phyloP scores from a whole-genome alignment of 1,284 basidiomycete species.

The Agaricales sp. region DNA sequence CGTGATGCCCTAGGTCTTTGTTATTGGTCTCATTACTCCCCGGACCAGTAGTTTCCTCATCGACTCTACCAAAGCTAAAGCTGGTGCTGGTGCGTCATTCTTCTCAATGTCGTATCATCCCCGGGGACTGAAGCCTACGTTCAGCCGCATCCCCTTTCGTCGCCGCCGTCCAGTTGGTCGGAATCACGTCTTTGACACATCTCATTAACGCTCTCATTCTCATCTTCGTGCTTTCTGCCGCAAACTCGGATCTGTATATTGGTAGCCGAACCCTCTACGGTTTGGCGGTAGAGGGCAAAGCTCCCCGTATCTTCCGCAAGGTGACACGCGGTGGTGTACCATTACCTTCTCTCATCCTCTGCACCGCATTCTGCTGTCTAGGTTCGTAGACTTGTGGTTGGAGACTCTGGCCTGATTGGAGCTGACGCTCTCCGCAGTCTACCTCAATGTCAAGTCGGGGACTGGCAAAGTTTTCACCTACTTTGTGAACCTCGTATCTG shows the following conservation, averaged over 20 bases:
- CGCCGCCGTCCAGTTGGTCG: slow-evolving; percentile 46
- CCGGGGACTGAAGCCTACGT: neutral
- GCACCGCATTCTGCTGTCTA: slow-evolving; percentile 43
- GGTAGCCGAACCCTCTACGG: slow-evolving; percentile 64
- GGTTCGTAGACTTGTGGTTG: slow-evolving; percentile 11
- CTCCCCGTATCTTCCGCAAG: slow-evolving; percentile 38
- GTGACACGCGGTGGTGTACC: slow-evolving; percentile 61
- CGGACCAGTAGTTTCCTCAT: slow-evolving; percentile 39
- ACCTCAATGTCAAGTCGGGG: neutral
- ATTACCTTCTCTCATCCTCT: slow-evolving; percentile 39
- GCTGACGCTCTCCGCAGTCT: slow-evolving; percentile 23
- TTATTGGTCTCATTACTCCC: slow-evolving; percentile 54
- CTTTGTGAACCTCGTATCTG: slow-evolving; percentile 62
- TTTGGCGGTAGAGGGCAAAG: slow-evolving; percentile 56
- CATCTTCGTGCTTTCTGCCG: slow-evolving; percentile 65
- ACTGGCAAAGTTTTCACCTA: slow-evolving; percentile 47
- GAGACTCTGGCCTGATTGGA: slow-evolving; percentile 47
- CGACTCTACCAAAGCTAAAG: slow-evolving; percentile 45
- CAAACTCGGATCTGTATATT: slow-evolving; percentile 68
- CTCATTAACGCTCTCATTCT: slow-evolving; percentile 59
- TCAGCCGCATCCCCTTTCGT: slow-evolving; percentile 73
- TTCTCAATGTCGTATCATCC: slow-evolving; percentile 2
- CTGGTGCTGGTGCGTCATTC: slow-evolving; percentile 26
- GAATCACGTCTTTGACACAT: slow-evolving; percentile 60
- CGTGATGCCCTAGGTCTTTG: slow-evolving; percentile 24